Base-by-base conservation (phyloP, 148 eudicot species). In the Spergularia marina region DNA sequence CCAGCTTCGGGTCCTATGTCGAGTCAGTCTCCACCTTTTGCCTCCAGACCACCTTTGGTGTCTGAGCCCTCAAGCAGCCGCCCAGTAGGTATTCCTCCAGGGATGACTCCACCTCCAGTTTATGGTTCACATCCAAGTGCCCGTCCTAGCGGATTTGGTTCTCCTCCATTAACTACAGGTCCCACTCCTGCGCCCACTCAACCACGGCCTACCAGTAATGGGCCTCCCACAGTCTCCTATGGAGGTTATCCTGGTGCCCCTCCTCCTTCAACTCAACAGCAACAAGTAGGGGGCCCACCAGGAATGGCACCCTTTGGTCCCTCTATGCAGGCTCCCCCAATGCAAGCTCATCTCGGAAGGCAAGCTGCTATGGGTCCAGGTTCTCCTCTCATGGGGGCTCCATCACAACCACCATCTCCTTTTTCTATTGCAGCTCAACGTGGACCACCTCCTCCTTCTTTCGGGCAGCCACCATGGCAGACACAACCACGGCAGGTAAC, bases 391-490 rank as follows among this genome's bases (percentile, higher is more conserved):
- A 71, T 70, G 39, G 65, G 73, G 44, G 11, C 79, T 76, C 64
- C 77, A 65, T 69, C 84, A 34, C 81, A 81, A 20, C 90, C 86
- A 41, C 84, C 88, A 59, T 53, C 83, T 21, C 88, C 86, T 67
- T 55, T 70, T 70, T 70, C 73, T 53, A 44, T 39, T 51, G 71
- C 13, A 13, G 13, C 71, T 2, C 69, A 65, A 17, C 71, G 56
- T 70, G 73, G 73, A 53, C 73, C 73, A 34, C 73, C 73, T 6
- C 30, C 93, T 79, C 30, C 93, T 79, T 86, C 88, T 14, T 86
- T 77, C 75, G 98, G 91, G 65, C 75, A 84, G 78, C 93, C 84
- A 72, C 72, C 89, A 56, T 94, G 98, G 97, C 84, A 76, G 79
- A 79, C 91, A 80, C 97, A 83, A 81, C 77, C 81, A 4, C 86